A percentile compares a stretch with the other conserved stretches of the same genome.
These are phyloP conservation scores for Xylaria multiplex DNA, from an alignment of 2,329 filamentous ascomycete species.

Conservation along the genomic window DNA sequence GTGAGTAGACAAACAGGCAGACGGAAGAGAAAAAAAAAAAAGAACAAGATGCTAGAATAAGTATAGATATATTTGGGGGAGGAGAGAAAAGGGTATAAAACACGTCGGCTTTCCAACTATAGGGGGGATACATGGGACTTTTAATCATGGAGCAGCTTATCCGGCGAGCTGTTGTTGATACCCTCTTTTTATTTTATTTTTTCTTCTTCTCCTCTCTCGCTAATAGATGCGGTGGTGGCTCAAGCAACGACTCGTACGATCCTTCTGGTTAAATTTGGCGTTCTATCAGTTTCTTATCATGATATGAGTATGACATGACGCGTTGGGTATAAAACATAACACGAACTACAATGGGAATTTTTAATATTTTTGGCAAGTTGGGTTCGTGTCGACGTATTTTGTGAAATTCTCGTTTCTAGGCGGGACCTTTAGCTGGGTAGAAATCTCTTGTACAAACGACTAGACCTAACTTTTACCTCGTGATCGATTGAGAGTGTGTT, in stretches of 20 bases:
- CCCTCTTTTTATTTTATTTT: conserved; percentile 17
- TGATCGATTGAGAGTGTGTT: no score
- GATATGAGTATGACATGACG: not conserved
- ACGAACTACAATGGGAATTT: no score
- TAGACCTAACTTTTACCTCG: no score
- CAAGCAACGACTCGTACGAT: not conserved
- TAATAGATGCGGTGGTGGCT: conserved; percentile 12
- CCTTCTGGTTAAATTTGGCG: not conserved
- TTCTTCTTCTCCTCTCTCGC: not conserved
- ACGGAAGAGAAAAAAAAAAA: not conserved
- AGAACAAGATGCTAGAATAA: not conserved
- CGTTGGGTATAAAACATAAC: no score
- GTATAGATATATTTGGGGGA: conserved; percentile 11
- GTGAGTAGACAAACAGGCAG: conserved; percentile 4
- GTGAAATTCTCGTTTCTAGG: no score
- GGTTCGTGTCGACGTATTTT: no score
- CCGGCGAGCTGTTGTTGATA: conserved; percentile 26
- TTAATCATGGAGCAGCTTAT: conserved; percentile 14
- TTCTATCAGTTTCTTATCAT: conserved; percentile 5
- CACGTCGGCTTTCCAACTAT: not conserved
- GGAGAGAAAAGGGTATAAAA: not conserved
- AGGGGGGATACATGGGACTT: not conserved
- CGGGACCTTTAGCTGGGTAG: no score
- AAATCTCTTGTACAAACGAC: no score
- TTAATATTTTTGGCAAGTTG: no score